A percentile compares a stretch with the other conserved stretches of the same genome.
Conservation (phyloP, 495 filamentous ascomycete species). For the Hypomontagnella submonticulosa region DNA sequence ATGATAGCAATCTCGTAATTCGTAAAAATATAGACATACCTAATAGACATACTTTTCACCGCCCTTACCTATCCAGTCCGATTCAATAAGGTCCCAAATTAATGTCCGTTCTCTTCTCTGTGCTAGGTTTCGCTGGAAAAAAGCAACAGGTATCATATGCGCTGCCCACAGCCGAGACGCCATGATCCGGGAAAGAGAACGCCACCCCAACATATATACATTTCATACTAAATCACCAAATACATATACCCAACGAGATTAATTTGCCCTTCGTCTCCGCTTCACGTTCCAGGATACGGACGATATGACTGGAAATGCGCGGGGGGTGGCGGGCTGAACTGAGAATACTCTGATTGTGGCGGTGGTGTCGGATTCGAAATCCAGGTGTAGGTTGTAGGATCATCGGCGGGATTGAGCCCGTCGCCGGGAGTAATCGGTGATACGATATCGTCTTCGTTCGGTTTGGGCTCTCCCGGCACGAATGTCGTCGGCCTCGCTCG, state of each 20-base stretch:
- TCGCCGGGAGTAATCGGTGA: conserved; percentile 42
- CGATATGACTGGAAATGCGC: conserved; percentile 45
- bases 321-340: conserved; percentile 44
- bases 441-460: conserved; percentile 43
- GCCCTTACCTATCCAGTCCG: background rate
- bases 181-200: conserved; percentile 27
- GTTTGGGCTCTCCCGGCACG: conserved; percentile 31
- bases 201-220: conserved; percentile 17
- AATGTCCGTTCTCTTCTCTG: conserved; percentile 5
- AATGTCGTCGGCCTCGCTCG: conserved; percentile 33
- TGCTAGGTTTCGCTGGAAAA: conserved; percentile 10
- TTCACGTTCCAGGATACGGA: conserved; percentile 44
- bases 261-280: background rate
- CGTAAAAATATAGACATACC: conserved; percentile 19
- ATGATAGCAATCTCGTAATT: conserved; percentile 11
- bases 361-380: conserved; percentile 47
- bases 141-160: conserved; percentile 44
- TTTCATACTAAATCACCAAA: background rate
- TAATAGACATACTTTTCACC: conserved; percentile 15
- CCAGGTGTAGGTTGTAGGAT: conserved; percentile 44
- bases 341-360: conserved; percentile 45
- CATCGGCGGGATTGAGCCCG: conserved; percentile 40
- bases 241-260: conserved; percentile 8
- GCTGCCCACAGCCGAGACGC: conserved; percentile 29
- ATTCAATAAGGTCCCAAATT: background rate